These are phyloP conservation scores for Pedinophyceae sp. DNA, from an alignment of 139 green algal genomes.

Conservation along the genomic window DNA sequence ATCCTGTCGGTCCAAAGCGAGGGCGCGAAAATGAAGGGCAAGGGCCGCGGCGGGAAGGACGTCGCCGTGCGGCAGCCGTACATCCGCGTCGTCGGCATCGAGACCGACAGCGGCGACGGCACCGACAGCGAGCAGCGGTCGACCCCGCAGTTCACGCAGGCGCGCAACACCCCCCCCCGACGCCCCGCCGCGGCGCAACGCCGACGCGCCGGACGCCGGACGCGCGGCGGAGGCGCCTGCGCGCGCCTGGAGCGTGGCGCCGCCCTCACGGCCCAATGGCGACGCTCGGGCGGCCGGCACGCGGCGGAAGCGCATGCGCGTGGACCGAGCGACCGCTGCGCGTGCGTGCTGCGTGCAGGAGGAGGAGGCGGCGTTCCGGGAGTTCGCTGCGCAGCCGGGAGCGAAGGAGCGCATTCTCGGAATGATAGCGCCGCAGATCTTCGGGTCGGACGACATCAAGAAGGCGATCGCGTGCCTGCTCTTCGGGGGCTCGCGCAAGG, in stretches of 20 bases:
- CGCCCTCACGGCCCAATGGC: too few species aligned
- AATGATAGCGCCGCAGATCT: constrained; percentile 89
- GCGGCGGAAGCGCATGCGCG: too few species aligned
- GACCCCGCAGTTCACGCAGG: too few species aligned
- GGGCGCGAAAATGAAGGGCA: constrained; percentile 13
- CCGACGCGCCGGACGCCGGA: too few species aligned
- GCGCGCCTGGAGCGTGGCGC: too few species aligned
- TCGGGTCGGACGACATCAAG: constrained; percentile 87
- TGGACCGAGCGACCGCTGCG: too few species aligned
- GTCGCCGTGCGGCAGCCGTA: constrained; percentile 82
- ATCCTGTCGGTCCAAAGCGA: constrained; percentile 87
- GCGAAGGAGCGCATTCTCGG: constrained; percentile 51
- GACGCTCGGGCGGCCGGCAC: too few species aligned
- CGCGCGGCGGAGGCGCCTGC: too few species aligned
- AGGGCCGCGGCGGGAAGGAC: constrained; percentile 29
- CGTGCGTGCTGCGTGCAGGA: not conserved
- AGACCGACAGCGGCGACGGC: constrained; percentile 43
- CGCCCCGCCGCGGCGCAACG: too few species aligned
- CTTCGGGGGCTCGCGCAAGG: constrained; percentile 87
- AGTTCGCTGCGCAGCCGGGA: constrained; percentile 26
- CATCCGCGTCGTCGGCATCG: constrained; percentile 78
- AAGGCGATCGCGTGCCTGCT: constrained; percentile 85
- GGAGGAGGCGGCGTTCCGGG: not conserved
- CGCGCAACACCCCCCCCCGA: too few species aligned
- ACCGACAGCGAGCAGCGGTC: constrained; percentile 42